A percentile compares a stretch with the other conserved stretches of the same genome.
Evolutionary conservation across 345 rosid genomes (phyloP).

Genomic region (Eutrema heterophyllum): DNA sequence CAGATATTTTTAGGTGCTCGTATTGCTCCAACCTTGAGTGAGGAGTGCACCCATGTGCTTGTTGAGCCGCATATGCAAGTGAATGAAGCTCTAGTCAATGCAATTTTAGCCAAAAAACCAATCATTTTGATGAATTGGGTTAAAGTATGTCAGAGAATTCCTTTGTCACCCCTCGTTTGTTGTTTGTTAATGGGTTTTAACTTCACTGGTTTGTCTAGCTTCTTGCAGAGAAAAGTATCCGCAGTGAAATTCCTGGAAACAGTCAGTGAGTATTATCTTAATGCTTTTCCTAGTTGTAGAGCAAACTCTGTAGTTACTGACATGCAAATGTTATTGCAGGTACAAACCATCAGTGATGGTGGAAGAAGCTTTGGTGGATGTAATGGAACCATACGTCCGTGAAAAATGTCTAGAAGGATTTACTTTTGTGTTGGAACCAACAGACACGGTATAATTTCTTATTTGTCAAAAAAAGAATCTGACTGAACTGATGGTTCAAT

Average conservation of each 20-base stretch:
- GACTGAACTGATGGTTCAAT: no score
- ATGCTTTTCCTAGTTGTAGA: slow-evolving; percentile 5
- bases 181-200: slow-evolving; percentile 16
- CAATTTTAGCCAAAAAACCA: slow-evolving; percentile 54
- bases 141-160: slow-evolving; percentile 44
- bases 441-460: slow-evolving; percentile 41
- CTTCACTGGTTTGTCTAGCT: slow-evolving; percentile 42
- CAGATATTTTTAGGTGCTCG: slow-evolving; percentile 58
- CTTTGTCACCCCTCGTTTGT: not conserved
- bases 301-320: slow-evolving; percentile 19
- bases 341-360: slow-evolving; percentile 51
- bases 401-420: slow-evolving; percentile 66
- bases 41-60: slow-evolving; percentile 78
- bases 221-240: slow-evolving; percentile 60
- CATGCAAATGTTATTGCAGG: slow-evolving; percentile 29
- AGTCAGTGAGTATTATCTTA: slow-evolving; percentile 59
- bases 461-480: not conserved
- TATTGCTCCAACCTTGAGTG: slow-evolving; percentile 34
- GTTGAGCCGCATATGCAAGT: slow-evolving; percentile 47
- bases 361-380: slow-evolving; percentile 58
- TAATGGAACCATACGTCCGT: slow-evolving; percentile 52
- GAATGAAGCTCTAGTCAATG: slow-evolving; percentile 54
- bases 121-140: slow-evolving; percentile 54
- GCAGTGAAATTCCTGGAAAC: slow-evolving; percentile 62
- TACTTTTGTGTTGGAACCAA: slow-evolving; percentile 63